These are phyloP conservation scores for Neonectria hederae DNA, from an alignment of 2,329 filamentous ascomycete genomes.

Conservation along the genomic window DNA sequence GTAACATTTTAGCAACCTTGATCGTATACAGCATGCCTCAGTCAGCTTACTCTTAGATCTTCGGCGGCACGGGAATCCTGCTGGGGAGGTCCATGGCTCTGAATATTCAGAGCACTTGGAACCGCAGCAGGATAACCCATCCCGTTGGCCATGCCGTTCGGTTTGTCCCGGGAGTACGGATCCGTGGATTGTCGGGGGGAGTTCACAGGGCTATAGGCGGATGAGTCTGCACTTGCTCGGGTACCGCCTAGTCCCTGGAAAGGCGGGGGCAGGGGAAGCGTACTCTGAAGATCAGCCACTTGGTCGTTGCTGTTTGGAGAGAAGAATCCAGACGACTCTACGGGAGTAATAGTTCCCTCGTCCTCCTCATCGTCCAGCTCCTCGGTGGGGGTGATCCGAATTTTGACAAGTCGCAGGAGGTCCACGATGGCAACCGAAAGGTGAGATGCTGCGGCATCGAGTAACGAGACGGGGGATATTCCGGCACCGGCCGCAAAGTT, in stretches of 20 bases:
- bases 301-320: slow-evolving; percentile 61
- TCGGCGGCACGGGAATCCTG: slow-evolving; percentile 54
- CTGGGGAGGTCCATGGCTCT: slow-evolving; percentile 52
- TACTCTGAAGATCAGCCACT: slow-evolving; percentile 46
- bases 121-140: slow-evolving; percentile 48
- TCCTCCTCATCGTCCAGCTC: slow-evolving; percentile 85
- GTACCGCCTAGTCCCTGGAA: slow-evolving; percentile 67
- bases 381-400: slow-evolving; percentile 76
- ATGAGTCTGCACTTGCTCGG: slow-evolving; percentile 73
- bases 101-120: slow-evolving; percentile 51
- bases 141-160: slow-evolving; percentile 50
- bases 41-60: slow-evolving; percentile 57
- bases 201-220: slow-evolving; percentile 77
- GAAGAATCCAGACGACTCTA: slow-evolving; percentile 76
- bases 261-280: slow-evolving; percentile 61
- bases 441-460: slow-evolving; percentile 94
- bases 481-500: slow-evolving; percentile 87
- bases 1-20: slow-evolving; percentile 11
- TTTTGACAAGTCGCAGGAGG: slow-evolving; percentile 83
- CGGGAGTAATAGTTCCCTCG: slow-evolving; percentile 70
- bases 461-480: slow-evolving; percentile 88
- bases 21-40: not conserved
- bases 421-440: slow-evolving; percentile 87
- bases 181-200: slow-evolving; percentile 70
- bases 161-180: slow-evolving; percentile 48